A percentile compares a stretch with the other conserved stretches of the same genome.
phyloP scores from a whole-genome alignment of 352 stramenopile genomes.

The Phytopythium cucurbitacearum region DNA sequence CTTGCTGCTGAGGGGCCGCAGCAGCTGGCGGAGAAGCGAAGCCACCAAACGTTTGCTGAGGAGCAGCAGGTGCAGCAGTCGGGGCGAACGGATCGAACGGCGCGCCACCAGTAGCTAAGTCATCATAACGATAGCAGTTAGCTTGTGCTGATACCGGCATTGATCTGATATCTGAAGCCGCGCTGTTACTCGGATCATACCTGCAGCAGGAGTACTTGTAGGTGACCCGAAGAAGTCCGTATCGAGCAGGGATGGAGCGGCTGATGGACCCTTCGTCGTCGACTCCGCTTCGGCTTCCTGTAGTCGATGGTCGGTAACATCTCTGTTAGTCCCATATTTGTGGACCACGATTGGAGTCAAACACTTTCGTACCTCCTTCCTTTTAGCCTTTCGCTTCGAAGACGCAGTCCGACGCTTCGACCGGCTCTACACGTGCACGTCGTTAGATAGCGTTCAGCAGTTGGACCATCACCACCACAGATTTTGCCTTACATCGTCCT shows the following conservation, averaged over 20 bases:
- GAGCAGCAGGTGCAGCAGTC: constrained; percentile 15
- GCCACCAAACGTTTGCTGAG: constrained; percentile 26
- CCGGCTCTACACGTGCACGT: constrained; percentile 7
- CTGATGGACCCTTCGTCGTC: constrained; percentile 48
- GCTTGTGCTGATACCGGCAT: no score
- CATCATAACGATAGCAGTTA: background rate
- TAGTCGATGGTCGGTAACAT: constrained; percentile 4
- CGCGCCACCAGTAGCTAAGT: constrained; percentile 16
- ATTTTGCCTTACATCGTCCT: constrained; percentile 40
- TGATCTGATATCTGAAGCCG: background rate
- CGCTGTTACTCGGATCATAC: constrained; percentile 12
- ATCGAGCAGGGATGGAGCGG: constrained; percentile 66
- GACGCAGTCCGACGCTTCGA: constrained; percentile 58
- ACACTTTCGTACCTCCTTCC: constrained; percentile 53
- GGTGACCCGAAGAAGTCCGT: constrained; percentile 67
- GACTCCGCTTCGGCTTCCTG: constrained; percentile 33
- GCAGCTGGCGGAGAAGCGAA: constrained; percentile 29
- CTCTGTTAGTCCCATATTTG: constrained; percentile 1
- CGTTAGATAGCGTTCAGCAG: no score
- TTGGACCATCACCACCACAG: no score
- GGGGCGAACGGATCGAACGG: constrained; percentile 72
- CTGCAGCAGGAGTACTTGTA: constrained; percentile 25
- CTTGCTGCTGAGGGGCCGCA: constrained; percentile 20
- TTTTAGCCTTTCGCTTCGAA: constrained; percentile 67
- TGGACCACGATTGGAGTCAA: background rate